Base-by-base conservation (phyloP, 2,329 filamentous ascomycete species). In the Fusarium sp. region DNA sequence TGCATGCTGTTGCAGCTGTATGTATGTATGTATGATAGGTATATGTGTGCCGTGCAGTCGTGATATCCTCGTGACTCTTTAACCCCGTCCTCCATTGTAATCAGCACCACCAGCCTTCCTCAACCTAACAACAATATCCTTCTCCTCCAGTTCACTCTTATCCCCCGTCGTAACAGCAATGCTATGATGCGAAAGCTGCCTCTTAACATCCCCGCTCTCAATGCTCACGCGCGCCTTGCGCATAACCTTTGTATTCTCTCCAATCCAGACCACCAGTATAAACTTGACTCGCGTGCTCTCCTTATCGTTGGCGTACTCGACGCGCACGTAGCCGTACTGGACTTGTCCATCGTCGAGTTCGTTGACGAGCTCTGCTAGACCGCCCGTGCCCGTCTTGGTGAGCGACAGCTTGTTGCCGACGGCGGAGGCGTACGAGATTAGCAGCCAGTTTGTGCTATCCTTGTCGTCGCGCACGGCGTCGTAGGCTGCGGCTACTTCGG, bases 261-360 rank as follows among this genome's bases (percentile, higher is more conserved):
- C 90, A 77, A 91, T 90, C 90, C 90, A 92, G 69, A 91, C 84
- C 31, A 91, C 80, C 50, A 92, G 83, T 50, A 83, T 85, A 76
- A 92, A 92, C 81, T 92, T 92, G 75, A 91, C 86, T 39, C 90
- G 83, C 76, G 82, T 89, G 79, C 84, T 88, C 82, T 92, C 90
- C 69, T 87, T 87, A 78, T 92, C 90, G 81, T 91, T 92, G 76
- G 89, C 89, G 78, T 92, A 88, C 81, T 91, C 88, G 77, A 90
- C 82, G 30, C 88, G 86, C 72, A 83, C 86, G 80, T 91, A 91
- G 58, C 84, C 89, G 81, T 91, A 91, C 78, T 90, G 87, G 58
- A 89, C 89, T 79, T 90, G 84, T 37, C 76, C 75, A 74, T 88
- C 83, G 77, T 89, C 88, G 13, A 92, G 81, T 67, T 82, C 79